These are phyloP conservation scores for Candida oleophila DNA, from an alignment of 805 yeast species.

Conservation along the genomic window DNA sequence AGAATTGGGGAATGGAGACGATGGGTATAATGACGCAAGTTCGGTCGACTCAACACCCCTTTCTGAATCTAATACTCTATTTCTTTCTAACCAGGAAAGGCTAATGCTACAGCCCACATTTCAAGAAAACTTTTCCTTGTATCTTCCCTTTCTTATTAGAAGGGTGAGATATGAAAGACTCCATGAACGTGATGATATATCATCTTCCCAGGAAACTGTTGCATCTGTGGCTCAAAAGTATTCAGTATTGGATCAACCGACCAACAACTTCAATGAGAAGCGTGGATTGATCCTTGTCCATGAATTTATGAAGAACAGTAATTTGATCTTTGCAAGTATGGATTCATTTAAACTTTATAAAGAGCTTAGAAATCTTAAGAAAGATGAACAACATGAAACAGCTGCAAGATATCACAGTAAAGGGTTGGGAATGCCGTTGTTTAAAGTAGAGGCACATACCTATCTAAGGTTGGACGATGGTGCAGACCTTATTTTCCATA, in stretches of 20 bases:
- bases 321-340: slow-evolving; percentile 29
- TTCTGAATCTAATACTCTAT: slow-evolving; percentile 39
- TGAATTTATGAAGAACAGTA: slow-evolving; percentile 29
- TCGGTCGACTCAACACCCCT: slow-evolving; percentile 20
- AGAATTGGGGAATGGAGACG: not conserved
- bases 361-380: slow-evolving; percentile 17
- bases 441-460: slow-evolving; percentile 31
- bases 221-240: slow-evolving; percentile 3
- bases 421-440: slow-evolving; percentile 38
- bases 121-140: slow-evolving; percentile 36
- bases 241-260: slow-evolving; percentile 19
- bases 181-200: slow-evolving; percentile 5
- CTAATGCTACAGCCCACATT: slow-evolving; percentile 36
- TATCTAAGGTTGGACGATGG: slow-evolving; percentile 32
- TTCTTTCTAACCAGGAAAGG: slow-evolving; percentile 19
- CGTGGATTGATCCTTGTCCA: slow-evolving; percentile 29
- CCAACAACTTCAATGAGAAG: slow-evolving; percentile 24
- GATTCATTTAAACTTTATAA: slow-evolving; percentile 30
- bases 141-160: slow-evolving; percentile 38
- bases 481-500: slow-evolving; percentile 33
- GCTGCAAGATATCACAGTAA: slow-evolving; percentile 28
- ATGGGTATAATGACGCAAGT: not conserved
- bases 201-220: slow-evolving; percentile 1
- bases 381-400: slow-evolving; percentile 27
- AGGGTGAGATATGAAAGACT: slow-evolving; percentile 21